Percentiles rank a stretch among this genome's conserved stretches.
phyloP scores from a whole-genome alignment of 1,284 basidiomycete species.

The Xerocomus minutiporus region DNA sequence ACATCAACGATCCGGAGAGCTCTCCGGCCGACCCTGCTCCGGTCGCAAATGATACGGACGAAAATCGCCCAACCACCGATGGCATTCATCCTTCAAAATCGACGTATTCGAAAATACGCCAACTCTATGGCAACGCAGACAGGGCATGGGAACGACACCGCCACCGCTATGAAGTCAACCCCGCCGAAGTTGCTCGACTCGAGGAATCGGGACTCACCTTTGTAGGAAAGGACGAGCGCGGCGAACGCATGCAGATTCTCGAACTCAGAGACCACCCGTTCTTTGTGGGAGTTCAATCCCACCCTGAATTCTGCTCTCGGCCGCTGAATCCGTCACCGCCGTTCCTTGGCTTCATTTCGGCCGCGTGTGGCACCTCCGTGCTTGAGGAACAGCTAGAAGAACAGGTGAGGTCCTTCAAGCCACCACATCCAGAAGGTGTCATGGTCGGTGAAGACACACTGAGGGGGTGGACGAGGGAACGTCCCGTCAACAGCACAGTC shows the following conservation, averaged over 20 bases:
- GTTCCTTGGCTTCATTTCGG: constrained; percentile 94
- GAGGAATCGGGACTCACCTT: constrained; percentile 77
- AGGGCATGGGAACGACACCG: constrained; percentile 97
- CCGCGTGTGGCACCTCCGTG: constrained; percentile 55
- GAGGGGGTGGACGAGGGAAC: constrained; percentile 32
- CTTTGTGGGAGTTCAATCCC: constrained; percentile 94
- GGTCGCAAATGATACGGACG: constrained; percentile 4
- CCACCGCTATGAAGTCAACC: constrained; percentile 97
- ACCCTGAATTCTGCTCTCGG: constrained; percentile 98
- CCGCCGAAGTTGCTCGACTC: constrained; percentile 75
- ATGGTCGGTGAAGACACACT: constrained; percentile 48
- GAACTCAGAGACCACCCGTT: constrained; percentile 92
- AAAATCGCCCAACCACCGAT: constrained; percentile 17
- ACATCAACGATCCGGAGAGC: constrained; percentile 9
- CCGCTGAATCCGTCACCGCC: constrained; percentile 97
- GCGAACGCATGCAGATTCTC: constrained; percentile 96
- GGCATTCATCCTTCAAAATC: constrained; percentile 38
- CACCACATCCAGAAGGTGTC: constrained; percentile 47
- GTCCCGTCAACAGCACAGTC: constrained; percentile 22
- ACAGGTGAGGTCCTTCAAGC: constrained; percentile 52
- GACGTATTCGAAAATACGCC: constrained; percentile 65
- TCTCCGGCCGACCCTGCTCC: constrained; percentile 14
- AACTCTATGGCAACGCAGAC: constrained; percentile 80
- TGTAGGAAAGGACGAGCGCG: constrained; percentile 90
- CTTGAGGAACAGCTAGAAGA: constrained; percentile 73